A percentile compares a stretch with the other conserved stretches of the same genome.
Evolutionary conservation across 2,329 filamentous ascomycete species (phyloP).

Genomic region (Hortaea werneckii): DNA sequence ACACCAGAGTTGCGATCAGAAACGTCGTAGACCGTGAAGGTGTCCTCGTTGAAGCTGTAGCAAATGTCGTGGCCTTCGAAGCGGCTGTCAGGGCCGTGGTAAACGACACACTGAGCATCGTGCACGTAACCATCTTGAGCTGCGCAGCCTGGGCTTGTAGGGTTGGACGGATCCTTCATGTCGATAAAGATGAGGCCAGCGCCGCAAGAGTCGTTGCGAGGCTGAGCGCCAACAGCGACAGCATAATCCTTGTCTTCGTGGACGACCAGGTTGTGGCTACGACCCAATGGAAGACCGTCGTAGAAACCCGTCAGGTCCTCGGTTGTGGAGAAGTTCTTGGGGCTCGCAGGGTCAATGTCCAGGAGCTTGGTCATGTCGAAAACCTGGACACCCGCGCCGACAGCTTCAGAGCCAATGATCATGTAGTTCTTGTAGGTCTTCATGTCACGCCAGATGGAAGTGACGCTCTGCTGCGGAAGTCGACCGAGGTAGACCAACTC

Average conservation of each 20-base stretch:
- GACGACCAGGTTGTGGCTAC: slow-evolving; percentile 45
- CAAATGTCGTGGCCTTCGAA: slow-evolving; percentile 41
- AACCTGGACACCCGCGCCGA: slow-evolving; percentile 49
- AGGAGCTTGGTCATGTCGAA: slow-evolving; percentile 54
- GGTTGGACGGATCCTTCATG: slow-evolving; percentile 41
- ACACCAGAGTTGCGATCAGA: slow-evolving; percentile 29
- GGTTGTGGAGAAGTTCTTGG: slow-evolving; percentile 33
- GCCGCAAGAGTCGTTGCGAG: slow-evolving; percentile 34
- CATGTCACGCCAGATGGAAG: slow-evolving; percentile 45
- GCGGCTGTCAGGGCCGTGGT: slow-evolving; percentile 37
- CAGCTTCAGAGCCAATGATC: slow-evolving; percentile 37
- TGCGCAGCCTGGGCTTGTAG: slow-evolving; percentile 41
- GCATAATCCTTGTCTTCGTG: slow-evolving; percentile 41
- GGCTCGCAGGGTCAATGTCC: slow-evolving; percentile 33
- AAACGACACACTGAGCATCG: slow-evolving; percentile 47
- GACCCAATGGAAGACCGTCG: slow-evolving; percentile 35
- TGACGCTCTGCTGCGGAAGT: slow-evolving; percentile 39
- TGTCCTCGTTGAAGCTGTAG: slow-evolving; percentile 43
- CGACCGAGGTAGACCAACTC: slow-evolving; percentile 46
- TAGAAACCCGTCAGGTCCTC: slow-evolving; percentile 34
- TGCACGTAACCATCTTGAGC: slow-evolving; percentile 46
- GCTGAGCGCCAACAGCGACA: slow-evolving; percentile 33
- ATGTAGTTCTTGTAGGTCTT: slow-evolving; percentile 33
- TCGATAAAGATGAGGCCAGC: slow-evolving; percentile 48
- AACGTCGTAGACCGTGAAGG: slow-evolving; percentile 37